Base-by-base conservation (phyloP, 1,139 yeast genomes). In the Taphrina wiesneri region DNA sequence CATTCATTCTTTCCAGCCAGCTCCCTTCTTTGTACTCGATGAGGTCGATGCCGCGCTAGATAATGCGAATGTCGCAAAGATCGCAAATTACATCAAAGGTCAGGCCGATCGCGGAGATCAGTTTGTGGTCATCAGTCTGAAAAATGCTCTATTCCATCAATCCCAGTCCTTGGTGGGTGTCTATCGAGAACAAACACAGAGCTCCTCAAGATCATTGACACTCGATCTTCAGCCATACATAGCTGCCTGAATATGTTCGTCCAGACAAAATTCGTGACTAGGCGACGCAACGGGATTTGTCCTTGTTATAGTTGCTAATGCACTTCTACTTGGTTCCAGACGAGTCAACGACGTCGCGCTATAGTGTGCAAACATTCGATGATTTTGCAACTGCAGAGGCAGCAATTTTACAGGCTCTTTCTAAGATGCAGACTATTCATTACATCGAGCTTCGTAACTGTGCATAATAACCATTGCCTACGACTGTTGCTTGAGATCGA, bases 31-130 rank as follows among this genome's bases (percentile, higher is more conserved):
- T 74, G 96, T 93, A 0, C 80, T 93, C 60, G 99, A 93, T 76
- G 99, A 93, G 77, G 92, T 93, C 19, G 99, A 93, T 78, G 98
- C 99, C 0, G 98, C 99, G 0, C 82, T 93, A 69, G 99, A 93
- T 76, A 87, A 89, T 70, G 85, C 91, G 19, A 93, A 93, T 74
- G 97, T 95, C 26, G 84, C 85, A 63, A 85, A 85, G 72, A 87
- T 93, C 68, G 97, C 97, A 15, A 86, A 85, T 68, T 95, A 92
- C 74, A 90, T 93, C 70, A 82, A 83, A 67, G 83, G 83, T 70
- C 87, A 89, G 72, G 87, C 96, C 1, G 87, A 90, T 26, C 87
- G 90, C 0, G 82, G 85, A 54, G 86, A 91, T 74, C 99, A 93
- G 74, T 91, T 93, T 73, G 91, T 95, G 75, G 97, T 95, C 52